Evolutionary conservation across 2,329 filamentous ascomycete species (phyloP).

Genomic region (Fusarium graminum): DNA sequence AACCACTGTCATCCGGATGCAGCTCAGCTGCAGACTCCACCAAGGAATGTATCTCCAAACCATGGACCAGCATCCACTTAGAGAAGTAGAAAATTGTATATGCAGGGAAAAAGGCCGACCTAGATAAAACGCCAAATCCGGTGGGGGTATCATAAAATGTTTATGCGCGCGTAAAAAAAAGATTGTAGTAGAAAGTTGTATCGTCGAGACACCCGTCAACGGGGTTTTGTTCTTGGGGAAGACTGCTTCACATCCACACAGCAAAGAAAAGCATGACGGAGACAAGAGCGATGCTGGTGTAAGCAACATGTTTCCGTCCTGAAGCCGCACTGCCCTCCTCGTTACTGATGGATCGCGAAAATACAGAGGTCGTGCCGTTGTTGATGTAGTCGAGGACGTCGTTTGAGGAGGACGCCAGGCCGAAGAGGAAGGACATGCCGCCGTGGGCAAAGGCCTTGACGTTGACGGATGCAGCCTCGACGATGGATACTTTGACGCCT

Average conservation of each 20-base stretch:
- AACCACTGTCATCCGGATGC: slow-evolving; percentile 23
- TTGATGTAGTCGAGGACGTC: slow-evolving; percentile 88
- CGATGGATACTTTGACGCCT: slow-evolving; percentile 91
- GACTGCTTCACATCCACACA: slow-evolving; percentile 45
- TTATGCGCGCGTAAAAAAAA: slow-evolving; percentile 25
- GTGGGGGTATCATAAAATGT: slow-evolving; percentile 47
- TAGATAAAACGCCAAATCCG: slow-evolving; percentile 46
- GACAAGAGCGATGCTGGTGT: slow-evolving; percentile 48
- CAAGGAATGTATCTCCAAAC: slow-evolving; percentile 27
- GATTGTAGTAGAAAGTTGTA: slow-evolving; percentile 18
- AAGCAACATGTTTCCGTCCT: slow-evolving; percentile 48
- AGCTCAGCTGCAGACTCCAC: slow-evolving; percentile 32
- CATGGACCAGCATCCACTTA: slow-evolving; percentile 19
- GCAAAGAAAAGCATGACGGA: slow-evolving; percentile 50
- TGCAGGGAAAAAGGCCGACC: slow-evolving; percentile 38
- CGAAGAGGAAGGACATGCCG: slow-evolving; percentile 86
- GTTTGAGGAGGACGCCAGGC: slow-evolving; percentile 79
- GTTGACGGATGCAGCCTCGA: slow-evolving; percentile 79
- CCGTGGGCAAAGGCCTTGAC: slow-evolving; percentile 82
- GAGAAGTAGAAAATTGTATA: slow-evolving; percentile 23
- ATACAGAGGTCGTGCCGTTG: slow-evolving; percentile 88
- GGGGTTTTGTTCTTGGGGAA: not conserved
- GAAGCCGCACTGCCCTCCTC: slow-evolving; percentile 73
- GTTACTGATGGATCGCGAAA: slow-evolving; percentile 79
- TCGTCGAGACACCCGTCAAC: slow-evolving; percentile 8